phyloP scores from a whole-genome alignment of 768 basidiomycete genomes.

The Hebeloma cylindrosporum region DNA sequence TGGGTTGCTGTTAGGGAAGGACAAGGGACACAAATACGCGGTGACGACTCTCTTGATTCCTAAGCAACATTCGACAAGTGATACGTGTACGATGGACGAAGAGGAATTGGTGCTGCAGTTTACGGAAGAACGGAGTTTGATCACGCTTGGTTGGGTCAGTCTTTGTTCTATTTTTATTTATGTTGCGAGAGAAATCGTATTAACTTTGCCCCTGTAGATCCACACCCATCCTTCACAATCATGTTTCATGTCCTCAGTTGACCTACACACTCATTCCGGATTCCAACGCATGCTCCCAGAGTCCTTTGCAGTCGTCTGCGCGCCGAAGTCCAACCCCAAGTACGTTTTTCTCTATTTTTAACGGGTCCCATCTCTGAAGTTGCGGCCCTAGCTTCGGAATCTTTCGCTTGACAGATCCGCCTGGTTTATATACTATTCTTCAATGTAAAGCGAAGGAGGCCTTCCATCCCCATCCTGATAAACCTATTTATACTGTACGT shows the following conservation, averaged over 20 bases:
- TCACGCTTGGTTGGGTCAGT: conserved; percentile 88
- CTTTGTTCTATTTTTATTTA: conserved; percentile 25
- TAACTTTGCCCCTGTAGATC: conserved; percentile 49
- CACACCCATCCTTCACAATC: conserved; percentile 91
- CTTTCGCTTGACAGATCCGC: conserved; percentile 87
- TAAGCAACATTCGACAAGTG: conserved; percentile 83
- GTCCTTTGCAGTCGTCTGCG: conserved; percentile 91
- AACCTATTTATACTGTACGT: conserved; percentile 84
- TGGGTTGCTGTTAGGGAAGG: conserved; percentile 77
- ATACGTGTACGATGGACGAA: conserved; percentile 92
- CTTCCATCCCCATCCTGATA: conserved; percentile 84
- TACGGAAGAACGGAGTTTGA: conserved; percentile 75
- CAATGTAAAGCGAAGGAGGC: conserved; percentile 68
- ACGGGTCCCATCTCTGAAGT: neutral
- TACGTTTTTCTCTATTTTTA: conserved; percentile 32
- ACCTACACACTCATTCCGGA: conserved; percentile 86
- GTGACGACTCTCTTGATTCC: conserved; percentile 87
- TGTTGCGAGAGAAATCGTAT: neutral
- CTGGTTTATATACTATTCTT: conserved; percentile 71
- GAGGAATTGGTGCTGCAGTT: conserved; percentile 86
- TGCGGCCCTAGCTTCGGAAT: conserved; percentile 68
- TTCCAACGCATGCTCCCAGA: conserved; percentile 91
- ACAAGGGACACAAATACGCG: conserved; percentile 55
- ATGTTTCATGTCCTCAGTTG: conserved; percentile 95
- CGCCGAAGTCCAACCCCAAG: conserved; percentile 77